Evolutionary conservation across 768 basidiomycete species (phyloP), one percentile per base, ranked within the genome.

Genomic region (Collybiopsis luxurians): DNA sequence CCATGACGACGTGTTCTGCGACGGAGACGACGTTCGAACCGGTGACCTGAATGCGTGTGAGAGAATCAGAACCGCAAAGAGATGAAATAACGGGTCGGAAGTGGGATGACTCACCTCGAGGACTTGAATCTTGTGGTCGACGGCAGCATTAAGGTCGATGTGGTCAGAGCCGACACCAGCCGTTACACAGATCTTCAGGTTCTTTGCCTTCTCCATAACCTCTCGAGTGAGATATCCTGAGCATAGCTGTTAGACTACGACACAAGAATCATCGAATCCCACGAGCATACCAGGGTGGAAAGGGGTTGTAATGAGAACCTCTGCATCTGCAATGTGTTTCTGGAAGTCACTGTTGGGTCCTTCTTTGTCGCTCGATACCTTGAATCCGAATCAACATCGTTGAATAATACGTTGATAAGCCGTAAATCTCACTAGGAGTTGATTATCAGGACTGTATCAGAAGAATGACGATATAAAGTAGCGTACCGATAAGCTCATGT

Each of bases 161-260:
- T 90, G 92, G 74, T 95, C 94, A n/a, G 89, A 92, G 15, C 92
- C 91, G 19, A 94, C 92, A 69, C 91, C 92, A 56, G 93, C 94
- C 24, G 94, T 97, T 66, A 95, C 81, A 66, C 89, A 91, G 56
- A 95, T 69, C 73, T 92, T 95, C 59, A 97, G 82, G 64, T 95
- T 94, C 74, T 89, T 88, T 28, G 94, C 92, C 82, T 92, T 54
- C 67, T 42, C 48, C 17, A 24, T 52, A 13, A 9, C 31, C 59
- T 34, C 52, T 26, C 49, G 43, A 44, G 43, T 44, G 43, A 24
- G 43, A n/a, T n/a, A 24, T 5, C n/a, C 24, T 24, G 17, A n/a
- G n/a, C 9, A 24, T 5, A 44, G 57, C 26, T 46, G 52, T 38
- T 36, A 51, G 31, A 34, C 13, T 34, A 34, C 13, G 13, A 34